A percentile compares a stretch with the other conserved stretches of the same genome.
Conservation (phyloP, 257 asterid genomes). For the Solanum ahanhuiri region DNA sequence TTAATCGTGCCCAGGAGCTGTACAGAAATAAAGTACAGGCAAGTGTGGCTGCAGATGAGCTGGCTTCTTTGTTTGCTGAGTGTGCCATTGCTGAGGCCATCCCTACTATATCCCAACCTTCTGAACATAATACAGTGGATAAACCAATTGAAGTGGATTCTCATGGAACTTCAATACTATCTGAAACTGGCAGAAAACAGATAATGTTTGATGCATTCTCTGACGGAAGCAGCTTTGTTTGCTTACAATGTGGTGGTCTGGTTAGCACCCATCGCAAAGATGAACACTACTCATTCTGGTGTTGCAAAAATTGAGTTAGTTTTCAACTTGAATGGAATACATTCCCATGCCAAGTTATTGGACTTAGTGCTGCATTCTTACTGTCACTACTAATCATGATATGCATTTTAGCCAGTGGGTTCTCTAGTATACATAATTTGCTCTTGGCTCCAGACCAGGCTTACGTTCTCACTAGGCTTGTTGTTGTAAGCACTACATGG, state of each 20-base stretch:
- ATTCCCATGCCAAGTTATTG: background rate
- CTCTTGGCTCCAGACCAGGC: background rate
- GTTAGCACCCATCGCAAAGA: constrained; percentile 78
- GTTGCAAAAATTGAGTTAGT: constrained; percentile 48
- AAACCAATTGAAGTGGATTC: constrained; percentile 29
- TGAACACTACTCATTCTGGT: constrained; percentile 81
- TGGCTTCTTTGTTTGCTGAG: constrained; percentile 81
- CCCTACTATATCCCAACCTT: constrained; percentile 29
- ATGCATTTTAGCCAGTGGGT: background rate
- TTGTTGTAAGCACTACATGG: background rate
- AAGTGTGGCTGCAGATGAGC: constrained; percentile 71
- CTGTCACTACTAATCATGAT: background rate
- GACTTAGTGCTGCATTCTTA: background rate
- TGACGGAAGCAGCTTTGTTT: constrained; percentile 93
- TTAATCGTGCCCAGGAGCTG: constrained; percentile 62
- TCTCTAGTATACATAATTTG: background rate
- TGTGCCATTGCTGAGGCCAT: constrained; percentile 90
- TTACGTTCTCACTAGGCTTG: background rate
- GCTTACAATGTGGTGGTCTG: constrained; percentile 86
- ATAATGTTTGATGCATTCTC: constrained; percentile 69
- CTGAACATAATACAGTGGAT: constrained; percentile 13
- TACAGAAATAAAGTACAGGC: constrained; percentile 56
- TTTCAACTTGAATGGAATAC: background rate
- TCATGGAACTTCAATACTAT: constrained; percentile 62
- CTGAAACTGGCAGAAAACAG: constrained; percentile 74